phyloP scores from a whole-genome alignment of 1,284 basidiomycete species.

The Schizopora paradoxa region DNA sequence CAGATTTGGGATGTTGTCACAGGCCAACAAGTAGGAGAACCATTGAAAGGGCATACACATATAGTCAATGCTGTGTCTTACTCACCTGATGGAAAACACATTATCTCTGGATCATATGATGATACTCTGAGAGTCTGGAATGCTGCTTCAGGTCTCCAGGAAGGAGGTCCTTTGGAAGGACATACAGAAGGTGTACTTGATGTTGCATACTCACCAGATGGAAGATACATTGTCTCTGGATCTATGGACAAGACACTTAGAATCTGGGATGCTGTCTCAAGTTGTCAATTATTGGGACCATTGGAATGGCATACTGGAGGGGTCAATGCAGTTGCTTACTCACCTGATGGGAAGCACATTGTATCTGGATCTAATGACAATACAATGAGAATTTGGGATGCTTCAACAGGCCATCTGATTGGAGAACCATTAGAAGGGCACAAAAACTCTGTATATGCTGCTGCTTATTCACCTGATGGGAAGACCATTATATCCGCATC shows the following conservation, averaged over 20 bases:
- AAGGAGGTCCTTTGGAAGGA: too few relatives aligned
- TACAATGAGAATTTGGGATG: conserved; percentile 30
- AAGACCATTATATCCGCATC: conserved; percentile 20
- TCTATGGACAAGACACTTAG: too few relatives aligned
- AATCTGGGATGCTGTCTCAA: too few relatives aligned
- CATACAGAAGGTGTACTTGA: too few relatives aligned
- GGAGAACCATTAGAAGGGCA: too few relatives aligned
- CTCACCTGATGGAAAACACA: conserved; percentile 8
- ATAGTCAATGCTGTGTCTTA: conserved; percentile 12
- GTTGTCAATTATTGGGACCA: too few relatives aligned
- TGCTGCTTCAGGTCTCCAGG: not conserved
- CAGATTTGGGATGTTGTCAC: conserved; percentile 19
- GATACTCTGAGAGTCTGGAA: conserved; percentile 6
- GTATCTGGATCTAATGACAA: conserved; percentile 2
- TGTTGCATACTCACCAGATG: too few relatives aligned
- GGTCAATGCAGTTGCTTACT: conserved; percentile 7
- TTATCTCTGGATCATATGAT: conserved; percentile 10
- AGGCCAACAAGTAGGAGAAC: conserved; percentile 4
- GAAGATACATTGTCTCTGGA: too few relatives aligned
- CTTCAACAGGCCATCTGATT: conserved; percentile 26
- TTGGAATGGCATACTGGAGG: conserved; percentile 1
- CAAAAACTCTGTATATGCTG: not conserved
- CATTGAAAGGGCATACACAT: conserved; percentile 14
- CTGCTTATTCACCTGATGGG: conserved; percentile 20
- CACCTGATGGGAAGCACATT: conserved; percentile 6